Evolutionary conservation across 139 green algal species (phyloP).

Genomic region (Coelastrella sp.): DNA sequence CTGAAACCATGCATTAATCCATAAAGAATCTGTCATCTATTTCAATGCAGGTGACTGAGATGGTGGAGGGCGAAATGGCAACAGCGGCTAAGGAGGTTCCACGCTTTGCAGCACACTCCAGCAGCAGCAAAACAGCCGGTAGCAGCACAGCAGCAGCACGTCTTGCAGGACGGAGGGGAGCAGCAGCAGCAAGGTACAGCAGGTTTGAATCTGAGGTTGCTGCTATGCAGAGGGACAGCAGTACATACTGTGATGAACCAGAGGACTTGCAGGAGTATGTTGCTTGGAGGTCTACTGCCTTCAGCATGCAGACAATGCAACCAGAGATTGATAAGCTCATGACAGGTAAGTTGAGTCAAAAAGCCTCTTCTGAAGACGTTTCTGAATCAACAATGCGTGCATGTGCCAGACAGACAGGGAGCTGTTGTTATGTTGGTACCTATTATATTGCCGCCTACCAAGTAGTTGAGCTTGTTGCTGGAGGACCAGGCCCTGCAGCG

Average conservation of each 20-base stretch:
- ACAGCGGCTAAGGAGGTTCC: constrained; percentile 25
- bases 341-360: neutral
- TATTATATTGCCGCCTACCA: too few relatives aligned
- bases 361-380: too few relatives aligned
- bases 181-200: constrained; percentile 63
- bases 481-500: too few relatives aligned
- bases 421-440: too few relatives aligned
- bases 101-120: constrained; percentile 4
- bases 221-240: constrained; percentile 91
- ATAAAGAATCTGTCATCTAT: neutral
- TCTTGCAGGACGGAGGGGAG: neutral
- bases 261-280: constrained; percentile 83
- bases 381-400: too few relatives aligned
- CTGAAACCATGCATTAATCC: too few relatives aligned
- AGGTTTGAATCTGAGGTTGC: constrained; percentile 79
- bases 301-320: constrained; percentile 64
- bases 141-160: neutral
- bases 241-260: constrained; percentile 96
- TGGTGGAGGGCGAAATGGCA: constrained; percentile 75
- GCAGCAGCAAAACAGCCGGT: neutral
- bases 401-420: too few relatives aligned
- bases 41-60: constrained; percentile 63
- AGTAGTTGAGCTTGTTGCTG: too few relatives aligned
- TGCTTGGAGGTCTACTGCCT: constrained; percentile 57
- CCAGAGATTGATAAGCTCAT: constrained; percentile 76